Evolutionary conservation across 1,284 basidiomycete species (phyloP), one percentile per base, ranked within the genome.

Genomic region (Cerioporus squamosus): DNA sequence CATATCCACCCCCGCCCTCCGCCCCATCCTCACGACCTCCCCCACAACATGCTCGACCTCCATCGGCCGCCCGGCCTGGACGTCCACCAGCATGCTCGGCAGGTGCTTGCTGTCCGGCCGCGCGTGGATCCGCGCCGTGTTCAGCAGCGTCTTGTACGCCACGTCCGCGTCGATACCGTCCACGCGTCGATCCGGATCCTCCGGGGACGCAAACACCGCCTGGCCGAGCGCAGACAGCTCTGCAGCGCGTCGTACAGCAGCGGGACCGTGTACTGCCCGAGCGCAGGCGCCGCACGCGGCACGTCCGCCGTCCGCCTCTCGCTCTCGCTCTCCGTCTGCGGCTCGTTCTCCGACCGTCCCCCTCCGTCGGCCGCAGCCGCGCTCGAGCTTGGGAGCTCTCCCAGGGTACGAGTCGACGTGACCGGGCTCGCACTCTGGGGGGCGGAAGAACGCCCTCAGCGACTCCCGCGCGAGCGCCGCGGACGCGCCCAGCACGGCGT

Each of bases 11-110:
- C 75, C 74, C 39, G 73, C 71, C 55, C 75, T 72, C 57, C 74
- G 74, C 0, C 81, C 87, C 72, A 84, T 76, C 36, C 83, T 70
- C 15, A 88, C 82, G 0, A 87, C 79, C 63, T 86, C 82, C 0
- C 87, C 87, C 10, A 88, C 62, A 51, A 89, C 84, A 17, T 80
- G 84, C 67, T 88, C 87, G 1, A 89, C 79, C 71, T 90, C 87
- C 59, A 88, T 81, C 29, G 88, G 85, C 53, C 75, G 75, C 2
- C 78, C 80, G 20, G 72, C 76, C 64, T 81, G 77, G 20, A 77
- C 75, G 68, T 89, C 87, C 10, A 88, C 74, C 26, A 89, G 72
- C 83, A 87, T 88, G 65, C 85, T 87, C 5, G 84, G 79, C 45
- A 78, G 74, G 55, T 86, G 80, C 12, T 58, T 75, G 63, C 75